A percentile compares a stretch with the other conserved stretches of the same genome.
phyloP scores from a whole-genome alignment of 345 rosid genomes.

The Syzygium oleosum region DNA sequence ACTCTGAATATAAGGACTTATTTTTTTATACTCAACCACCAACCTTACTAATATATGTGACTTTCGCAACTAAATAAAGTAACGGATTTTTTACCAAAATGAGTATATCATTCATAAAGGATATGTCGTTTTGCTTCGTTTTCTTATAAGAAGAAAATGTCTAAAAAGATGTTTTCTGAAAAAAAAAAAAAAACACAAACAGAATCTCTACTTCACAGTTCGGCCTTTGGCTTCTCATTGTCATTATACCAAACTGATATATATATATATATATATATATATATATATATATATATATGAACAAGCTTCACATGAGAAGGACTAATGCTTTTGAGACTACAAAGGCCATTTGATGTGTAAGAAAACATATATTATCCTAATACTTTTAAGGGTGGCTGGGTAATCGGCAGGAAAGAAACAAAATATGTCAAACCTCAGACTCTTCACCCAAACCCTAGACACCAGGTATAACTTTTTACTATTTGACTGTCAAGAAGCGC shows the following conservation, averaged over 20 bases:
- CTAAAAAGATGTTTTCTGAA: background rate
- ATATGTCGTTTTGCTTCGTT: background rate
- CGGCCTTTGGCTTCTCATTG: background rate
- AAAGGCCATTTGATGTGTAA: background rate
- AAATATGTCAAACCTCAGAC: background rate
- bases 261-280: background rate
- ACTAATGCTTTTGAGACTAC: background rate
- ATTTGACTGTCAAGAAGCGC: background rate
- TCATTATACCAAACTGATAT: background rate
- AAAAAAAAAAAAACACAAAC: background rate
- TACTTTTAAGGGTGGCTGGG: background rate
- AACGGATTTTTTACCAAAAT: background rate
- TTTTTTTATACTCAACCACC: background rate
- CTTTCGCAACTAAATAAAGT: background rate
- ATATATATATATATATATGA: background rate
- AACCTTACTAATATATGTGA: background rate
- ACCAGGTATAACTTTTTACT: background rate
- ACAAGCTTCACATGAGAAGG: background rate
- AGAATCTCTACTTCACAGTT: background rate
- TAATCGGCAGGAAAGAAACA: background rate
- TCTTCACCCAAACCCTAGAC: background rate
- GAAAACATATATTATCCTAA: background rate
- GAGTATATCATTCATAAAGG: background rate
- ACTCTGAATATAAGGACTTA: background rate
- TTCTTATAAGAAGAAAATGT: background rate